phyloP scores from a whole-genome alignment of 495 filamentous ascomycete species.

The Gamarada debralockiae region DNA sequence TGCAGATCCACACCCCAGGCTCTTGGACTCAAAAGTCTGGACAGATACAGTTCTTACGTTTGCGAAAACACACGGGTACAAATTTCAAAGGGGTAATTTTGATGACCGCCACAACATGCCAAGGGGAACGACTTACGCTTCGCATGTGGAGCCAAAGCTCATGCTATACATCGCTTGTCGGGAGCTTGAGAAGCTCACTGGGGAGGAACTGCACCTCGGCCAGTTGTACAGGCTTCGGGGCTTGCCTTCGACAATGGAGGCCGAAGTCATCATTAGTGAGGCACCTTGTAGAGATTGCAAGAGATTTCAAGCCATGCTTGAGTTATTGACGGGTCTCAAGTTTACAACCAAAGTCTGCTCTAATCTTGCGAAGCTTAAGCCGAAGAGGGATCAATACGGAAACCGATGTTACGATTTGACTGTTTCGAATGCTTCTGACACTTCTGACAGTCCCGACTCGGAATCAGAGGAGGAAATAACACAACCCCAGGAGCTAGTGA shows the following conservation, averaged over 20 bases:
- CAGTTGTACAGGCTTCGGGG: not conserved
- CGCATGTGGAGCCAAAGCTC: conserved; percentile 5
- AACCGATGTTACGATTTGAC: not conserved
- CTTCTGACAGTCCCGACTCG: not conserved
- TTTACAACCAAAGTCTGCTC: not conserved
- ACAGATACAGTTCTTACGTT: not conserved
- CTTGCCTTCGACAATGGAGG: not conserved
- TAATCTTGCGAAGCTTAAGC: not conserved
- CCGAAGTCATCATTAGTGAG: not conserved
- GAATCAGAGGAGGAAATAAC: not conserved
- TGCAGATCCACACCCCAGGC: not conserved
- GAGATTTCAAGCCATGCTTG: not conserved
- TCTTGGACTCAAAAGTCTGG: not conserved
- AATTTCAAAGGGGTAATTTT: not conserved
- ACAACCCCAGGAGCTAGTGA: not conserved
- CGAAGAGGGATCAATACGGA: not conserved
- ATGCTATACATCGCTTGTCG: conserved; percentile 3
- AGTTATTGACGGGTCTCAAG: not conserved
- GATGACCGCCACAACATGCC: not conserved
- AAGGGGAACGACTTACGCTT: not conserved
- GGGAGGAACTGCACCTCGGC: not conserved
- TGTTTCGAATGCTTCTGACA: not conserved
- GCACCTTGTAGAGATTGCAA: not conserved
- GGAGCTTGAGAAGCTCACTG: not conserved
- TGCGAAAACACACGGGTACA: not conserved